A percentile compares a stretch with the other conserved stretches of the same genome.
Evolutionary conservation across 2,329 filamentous ascomycete species (phyloP).

Genomic region (Pseudogymnoascus sp.): DNA sequence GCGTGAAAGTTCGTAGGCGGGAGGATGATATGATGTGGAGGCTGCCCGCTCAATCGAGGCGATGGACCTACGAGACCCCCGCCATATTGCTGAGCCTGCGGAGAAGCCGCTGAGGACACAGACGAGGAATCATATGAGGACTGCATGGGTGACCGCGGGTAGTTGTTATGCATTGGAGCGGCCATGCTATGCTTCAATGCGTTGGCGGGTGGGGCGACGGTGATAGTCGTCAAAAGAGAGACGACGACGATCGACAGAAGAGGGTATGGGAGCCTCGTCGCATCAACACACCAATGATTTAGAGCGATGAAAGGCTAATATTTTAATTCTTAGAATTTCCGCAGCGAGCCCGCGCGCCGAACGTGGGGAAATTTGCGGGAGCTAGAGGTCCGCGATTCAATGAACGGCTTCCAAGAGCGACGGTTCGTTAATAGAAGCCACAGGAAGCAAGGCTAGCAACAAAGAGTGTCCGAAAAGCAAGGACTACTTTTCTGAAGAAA

Average conservation of each 20-base stretch:
- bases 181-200: constrained; percentile 38
- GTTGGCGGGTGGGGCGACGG: background rate
- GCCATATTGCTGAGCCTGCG: constrained; percentile 46
- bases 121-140: constrained; percentile 59
- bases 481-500: background rate
- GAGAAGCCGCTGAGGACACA: constrained; percentile 54
- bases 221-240: background rate
- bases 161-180: constrained; percentile 48
- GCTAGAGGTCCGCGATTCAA: background rate
- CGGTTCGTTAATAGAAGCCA: background rate
- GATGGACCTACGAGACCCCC: constrained; percentile 45
- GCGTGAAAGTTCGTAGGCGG: constrained; percentile 38
- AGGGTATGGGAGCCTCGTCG: background rate
- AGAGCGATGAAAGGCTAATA: background rate
- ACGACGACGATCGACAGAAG: background rate
- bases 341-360: background rate
- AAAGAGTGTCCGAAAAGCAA: background rate
- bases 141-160: constrained; percentile 53
- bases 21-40: constrained; percentile 47
- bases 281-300: background rate
- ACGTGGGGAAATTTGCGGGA: background rate
- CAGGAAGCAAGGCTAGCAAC: background rate
- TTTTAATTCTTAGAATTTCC: background rate
- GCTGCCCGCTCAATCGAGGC: constrained; percentile 41
- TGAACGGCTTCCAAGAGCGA: background rate